phyloP scores from a whole-genome alignment of 768 basidiomycete species.

The Mycena sanguinolenta region DNA sequence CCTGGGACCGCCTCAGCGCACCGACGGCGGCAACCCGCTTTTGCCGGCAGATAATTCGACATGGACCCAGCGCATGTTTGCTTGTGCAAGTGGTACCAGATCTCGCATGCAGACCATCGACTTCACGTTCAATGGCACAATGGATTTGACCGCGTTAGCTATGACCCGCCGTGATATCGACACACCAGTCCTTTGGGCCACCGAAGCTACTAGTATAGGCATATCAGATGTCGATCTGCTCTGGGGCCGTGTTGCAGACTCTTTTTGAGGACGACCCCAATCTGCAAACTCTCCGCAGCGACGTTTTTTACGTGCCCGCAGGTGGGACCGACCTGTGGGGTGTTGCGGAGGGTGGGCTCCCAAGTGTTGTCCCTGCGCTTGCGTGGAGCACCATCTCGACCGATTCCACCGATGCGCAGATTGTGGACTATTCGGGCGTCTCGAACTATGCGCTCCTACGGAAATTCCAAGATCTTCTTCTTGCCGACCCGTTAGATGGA shows the following conservation, averaged over 20 bases:
- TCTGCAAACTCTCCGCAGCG: constrained; percentile 27
- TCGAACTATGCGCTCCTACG: constrained; percentile 29
- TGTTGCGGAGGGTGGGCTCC: constrained; percentile 2
- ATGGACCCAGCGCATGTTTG: constrained; percentile 37
- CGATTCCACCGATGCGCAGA: too few species aligned
- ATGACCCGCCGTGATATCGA: constrained; percentile 30
- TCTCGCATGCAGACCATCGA: constrained; percentile 31
- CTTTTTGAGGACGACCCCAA: constrained; percentile 12
- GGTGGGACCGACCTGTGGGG: constrained; percentile 31
- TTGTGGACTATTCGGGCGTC: constrained; percentile 24
- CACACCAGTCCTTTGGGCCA: constrained; percentile 33
- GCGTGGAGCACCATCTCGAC: constrained; percentile 17
- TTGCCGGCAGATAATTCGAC: constrained; percentile 35
- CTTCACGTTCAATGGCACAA: constrained; percentile 33
- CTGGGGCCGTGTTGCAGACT: constrained; percentile 34
- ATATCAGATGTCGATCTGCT: constrained; percentile 33
- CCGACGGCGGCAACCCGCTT: constrained; percentile 38
- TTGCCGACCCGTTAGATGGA: constrained; percentile 31
- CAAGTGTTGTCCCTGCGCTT: constrained; percentile 18
- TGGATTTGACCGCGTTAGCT: constrained; percentile 13
- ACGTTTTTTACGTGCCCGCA: constrained; percentile 36
- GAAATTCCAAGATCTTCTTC: constrained; percentile 33
- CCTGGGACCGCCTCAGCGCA: constrained; percentile 36
- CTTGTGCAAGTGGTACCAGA: constrained; percentile 38
- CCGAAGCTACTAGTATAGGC: constrained; percentile 20